Conservation (phyloP, 345 rosid species). For the Boechera stricta region DNA sequence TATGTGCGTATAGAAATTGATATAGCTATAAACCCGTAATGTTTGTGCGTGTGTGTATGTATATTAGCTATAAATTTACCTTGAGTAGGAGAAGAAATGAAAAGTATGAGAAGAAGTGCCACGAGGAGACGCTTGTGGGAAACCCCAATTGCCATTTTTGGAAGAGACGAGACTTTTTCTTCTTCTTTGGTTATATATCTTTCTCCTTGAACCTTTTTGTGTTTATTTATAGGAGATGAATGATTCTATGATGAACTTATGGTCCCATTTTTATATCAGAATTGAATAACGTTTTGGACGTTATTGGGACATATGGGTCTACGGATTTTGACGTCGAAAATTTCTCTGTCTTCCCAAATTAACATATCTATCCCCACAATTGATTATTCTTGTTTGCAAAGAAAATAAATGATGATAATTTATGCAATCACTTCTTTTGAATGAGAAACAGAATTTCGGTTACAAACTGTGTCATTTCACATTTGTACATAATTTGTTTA, state of each 20-base stretch:
- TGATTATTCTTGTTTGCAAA: constrained; percentile 34
- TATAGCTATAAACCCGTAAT: background rate
- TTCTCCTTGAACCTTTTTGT: constrained; percentile 38
- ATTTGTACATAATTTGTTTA: background rate
- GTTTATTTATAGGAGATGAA: constrained; percentile 44
- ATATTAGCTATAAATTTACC: constrained; percentile 36
- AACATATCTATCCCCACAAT: constrained; percentile 39
- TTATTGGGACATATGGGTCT: constrained; percentile 46
- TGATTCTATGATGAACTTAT: constrained; percentile 38
- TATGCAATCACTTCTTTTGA: constrained; percentile 17
- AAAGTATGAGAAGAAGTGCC: constrained; percentile 40
- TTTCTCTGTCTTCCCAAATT: constrained; percentile 43
- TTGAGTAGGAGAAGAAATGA: constrained; percentile 32
- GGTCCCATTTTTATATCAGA: constrained; percentile 43
- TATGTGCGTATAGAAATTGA: constrained; percentile 1
- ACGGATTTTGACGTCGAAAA: constrained; percentile 37
- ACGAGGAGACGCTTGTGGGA: constrained; percentile 38
- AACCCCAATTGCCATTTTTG: constrained; percentile 47
- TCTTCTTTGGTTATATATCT: constrained; percentile 21
- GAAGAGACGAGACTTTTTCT: constrained; percentile 17
- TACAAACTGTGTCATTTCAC: constrained; percentile 22
- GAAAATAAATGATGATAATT: constrained; percentile 20
- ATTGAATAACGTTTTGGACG: constrained; percentile 45
- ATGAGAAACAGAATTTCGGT: constrained; percentile 12
- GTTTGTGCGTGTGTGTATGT: background rate